Evolutionary conservation across 352 stramenopile species (phyloP).

Genomic region (Bremia lactucae): DNA sequence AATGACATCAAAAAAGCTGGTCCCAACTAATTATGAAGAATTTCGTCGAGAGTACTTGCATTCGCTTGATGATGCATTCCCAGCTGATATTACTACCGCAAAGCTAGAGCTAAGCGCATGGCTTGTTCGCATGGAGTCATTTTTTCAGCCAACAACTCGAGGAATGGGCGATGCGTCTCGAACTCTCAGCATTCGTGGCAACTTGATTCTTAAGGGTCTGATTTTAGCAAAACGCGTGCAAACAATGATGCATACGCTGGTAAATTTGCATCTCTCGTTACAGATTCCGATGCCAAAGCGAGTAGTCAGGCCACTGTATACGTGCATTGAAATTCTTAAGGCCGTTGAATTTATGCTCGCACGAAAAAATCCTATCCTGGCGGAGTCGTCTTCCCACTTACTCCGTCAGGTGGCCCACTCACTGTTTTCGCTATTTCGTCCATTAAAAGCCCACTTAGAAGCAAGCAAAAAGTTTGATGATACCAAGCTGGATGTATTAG

Average conservation of each 20-base stretch:
- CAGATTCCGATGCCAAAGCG: conserved; percentile 80
- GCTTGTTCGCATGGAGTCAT: conserved; percentile 83
- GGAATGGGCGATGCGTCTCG: conserved; percentile 58
- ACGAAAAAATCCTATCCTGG: conserved; percentile 73
- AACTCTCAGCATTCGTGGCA: conserved; percentile 74
- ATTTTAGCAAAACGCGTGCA: conserved; percentile 85
- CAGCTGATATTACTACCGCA: conserved; percentile 57
- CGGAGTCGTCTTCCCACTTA: conserved; percentile 61
- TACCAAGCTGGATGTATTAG: conserved; percentile 77
- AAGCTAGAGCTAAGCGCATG: conserved; percentile 78
- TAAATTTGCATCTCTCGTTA: conserved; percentile 83
- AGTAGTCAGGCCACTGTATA: conserved; percentile 78
- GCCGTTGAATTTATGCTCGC: conserved; percentile 89
- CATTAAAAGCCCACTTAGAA: conserved; percentile 72
- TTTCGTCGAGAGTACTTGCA: conserved; percentile 74
- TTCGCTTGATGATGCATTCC: conserved; percentile 73
- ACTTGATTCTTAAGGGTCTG: conserved; percentile 87
- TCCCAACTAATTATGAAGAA: conserved; percentile 61
- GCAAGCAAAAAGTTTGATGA: conserved; percentile 83
- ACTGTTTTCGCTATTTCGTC: conserved; percentile 70
- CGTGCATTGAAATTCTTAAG: conserved; percentile 87
- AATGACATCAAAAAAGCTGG: conserved; percentile 76
- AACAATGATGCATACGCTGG: conserved; percentile 84
- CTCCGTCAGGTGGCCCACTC: conserved; percentile 72
- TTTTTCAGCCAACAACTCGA: conserved; percentile 74